Percentiles rank a stretch among this genome's conserved stretches.
Evolutionary conservation across 2,329 filamentous ascomycete genomes (phyloP).

Genomic region (Scedosporium aurantiacum): DNA sequence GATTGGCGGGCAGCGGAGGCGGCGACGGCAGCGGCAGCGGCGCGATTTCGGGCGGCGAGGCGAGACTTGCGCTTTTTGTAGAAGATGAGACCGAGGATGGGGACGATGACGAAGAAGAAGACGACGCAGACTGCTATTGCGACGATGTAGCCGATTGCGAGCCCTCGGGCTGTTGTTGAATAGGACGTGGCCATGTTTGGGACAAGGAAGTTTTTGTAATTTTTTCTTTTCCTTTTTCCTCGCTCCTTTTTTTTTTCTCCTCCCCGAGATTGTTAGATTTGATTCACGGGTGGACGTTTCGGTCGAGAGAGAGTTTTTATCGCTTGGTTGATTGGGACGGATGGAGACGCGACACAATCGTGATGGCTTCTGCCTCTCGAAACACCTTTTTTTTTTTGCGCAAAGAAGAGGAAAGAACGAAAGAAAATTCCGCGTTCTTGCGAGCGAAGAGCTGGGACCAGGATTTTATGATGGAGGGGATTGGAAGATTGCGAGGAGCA

Average conservation of each 20-base stretch:
- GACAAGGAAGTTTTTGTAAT: background rate
- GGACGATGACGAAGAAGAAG: slow-evolving; percentile 7
- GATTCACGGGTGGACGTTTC: background rate
- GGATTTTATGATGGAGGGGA: too few species aligned
- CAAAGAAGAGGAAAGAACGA: too few species aligned
- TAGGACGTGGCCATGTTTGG: background rate
- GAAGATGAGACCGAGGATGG: slow-evolving; percentile 5
- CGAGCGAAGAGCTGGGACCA: too few species aligned
- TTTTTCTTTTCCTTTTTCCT: background rate
- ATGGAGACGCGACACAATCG: too few species aligned
- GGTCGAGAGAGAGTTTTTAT: background rate
- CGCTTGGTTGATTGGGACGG: too few species aligned
- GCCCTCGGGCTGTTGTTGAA: background rate
- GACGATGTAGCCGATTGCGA: slow-evolving; percentile 6
- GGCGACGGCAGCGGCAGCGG: background rate
- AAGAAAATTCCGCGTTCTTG: too few species aligned
- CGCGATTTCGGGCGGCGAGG: slow-evolving; percentile 2
- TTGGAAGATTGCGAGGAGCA: too few species aligned
- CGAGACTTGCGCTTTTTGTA: slow-evolving; percentile 2
- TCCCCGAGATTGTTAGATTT: background rate
- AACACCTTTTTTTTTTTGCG: too few species aligned
- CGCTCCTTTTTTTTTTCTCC: background rate
- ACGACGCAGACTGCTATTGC: slow-evolving; percentile 3
- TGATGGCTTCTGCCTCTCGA: too few species aligned
- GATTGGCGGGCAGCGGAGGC: background rate